These are phyloP conservation scores for Gymnopus androsaceus DNA, from an alignment of 1,284 basidiomycete genomes.

Conservation along the genomic window DNA sequence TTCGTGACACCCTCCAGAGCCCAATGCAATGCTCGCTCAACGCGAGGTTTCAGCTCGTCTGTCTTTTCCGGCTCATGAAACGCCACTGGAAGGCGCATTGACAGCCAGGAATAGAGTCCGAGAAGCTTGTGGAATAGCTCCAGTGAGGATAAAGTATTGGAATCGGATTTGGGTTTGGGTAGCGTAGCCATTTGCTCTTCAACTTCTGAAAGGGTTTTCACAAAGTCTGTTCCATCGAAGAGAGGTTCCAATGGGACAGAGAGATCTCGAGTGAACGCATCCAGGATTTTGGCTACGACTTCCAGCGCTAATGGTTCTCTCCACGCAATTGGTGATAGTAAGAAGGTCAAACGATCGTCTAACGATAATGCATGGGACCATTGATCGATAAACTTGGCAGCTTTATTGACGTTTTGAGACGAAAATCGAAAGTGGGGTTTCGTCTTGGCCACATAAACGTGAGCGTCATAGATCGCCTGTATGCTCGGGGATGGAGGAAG, in stretches of 20 bases:
- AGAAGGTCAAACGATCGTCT: slow-evolving; percentile 1
- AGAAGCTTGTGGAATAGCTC: slow-evolving; percentile 85
- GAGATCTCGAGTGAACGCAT: slow-evolving; percentile 34
- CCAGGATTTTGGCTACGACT: slow-evolving; percentile 38
- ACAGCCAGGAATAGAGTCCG: slow-evolving; percentile 87
- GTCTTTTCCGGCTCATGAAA: slow-evolving; percentile 66
- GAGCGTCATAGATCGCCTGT: slow-evolving; percentile 44
- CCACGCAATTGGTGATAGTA: slow-evolving; percentile 10
- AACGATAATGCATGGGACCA: slow-evolving; percentile 40
- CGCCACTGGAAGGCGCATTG: slow-evolving; percentile 73
- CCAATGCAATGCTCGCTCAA: slow-evolving; percentile 75
- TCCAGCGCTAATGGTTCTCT: slow-evolving; percentile 42
- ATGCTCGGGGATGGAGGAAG: slow-evolving; percentile 30
- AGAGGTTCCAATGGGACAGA: slow-evolving; percentile 37
- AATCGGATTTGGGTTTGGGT: slow-evolving; percentile 16
- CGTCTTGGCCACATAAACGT: slow-evolving; percentile 49
- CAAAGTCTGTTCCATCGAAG: slow-evolving; percentile 39
- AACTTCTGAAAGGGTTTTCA: slow-evolving; percentile 45
- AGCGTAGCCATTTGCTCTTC: slow-evolving; percentile 35
- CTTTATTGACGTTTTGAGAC: slow-evolving; percentile 26
- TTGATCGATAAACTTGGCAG: slow-evolving; percentile 49
- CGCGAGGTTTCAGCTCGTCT: slow-evolving; percentile 57
- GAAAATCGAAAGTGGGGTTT: slow-evolving; percentile 48
- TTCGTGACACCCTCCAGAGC: slow-evolving; percentile 46
- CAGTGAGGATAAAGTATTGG: slow-evolving; percentile 38